These are phyloP conservation scores for Auriscalpium orientale DNA, from an alignment of 768 basidiomycete genomes.

Conservation along the genomic window DNA sequence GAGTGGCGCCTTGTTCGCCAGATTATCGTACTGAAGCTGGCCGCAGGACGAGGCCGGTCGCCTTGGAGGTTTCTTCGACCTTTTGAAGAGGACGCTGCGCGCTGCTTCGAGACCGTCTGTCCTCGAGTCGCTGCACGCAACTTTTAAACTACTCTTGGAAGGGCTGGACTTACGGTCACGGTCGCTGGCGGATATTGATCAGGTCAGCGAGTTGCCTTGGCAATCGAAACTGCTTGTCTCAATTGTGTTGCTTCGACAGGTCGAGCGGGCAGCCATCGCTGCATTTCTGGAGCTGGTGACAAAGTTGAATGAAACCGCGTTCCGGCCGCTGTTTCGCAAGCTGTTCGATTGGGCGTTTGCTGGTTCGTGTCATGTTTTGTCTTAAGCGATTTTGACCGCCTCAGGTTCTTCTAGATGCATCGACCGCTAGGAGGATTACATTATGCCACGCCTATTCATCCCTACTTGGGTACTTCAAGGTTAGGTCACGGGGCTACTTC, in stretches of 20 bases:
- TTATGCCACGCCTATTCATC: conserved; percentile 70
- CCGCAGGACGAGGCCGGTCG: not conserved
- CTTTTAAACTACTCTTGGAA: conserved; percentile 14
- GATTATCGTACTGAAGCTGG: not conserved
- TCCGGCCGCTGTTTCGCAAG: conserved; percentile 86
- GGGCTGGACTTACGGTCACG: conserved; percentile 11
- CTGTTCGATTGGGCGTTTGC: conserved; percentile 94
- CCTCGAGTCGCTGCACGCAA: conserved; percentile 9
- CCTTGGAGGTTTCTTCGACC: conserved; percentile 10
- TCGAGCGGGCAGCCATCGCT: conserved; percentile 45
- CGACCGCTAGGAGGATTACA: conserved; percentile 47
- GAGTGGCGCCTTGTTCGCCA: conserved; percentile 21
- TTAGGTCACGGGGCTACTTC: conserved; percentile 21
- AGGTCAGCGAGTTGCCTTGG: conserved; percentile 19
- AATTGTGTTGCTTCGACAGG: conserved; percentile 27
- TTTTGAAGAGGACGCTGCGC: conserved; percentile 11
- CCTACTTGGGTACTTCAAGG: conserved; percentile 86
- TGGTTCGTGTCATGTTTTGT: conserved; percentile 35
- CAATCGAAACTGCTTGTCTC: not conserved
- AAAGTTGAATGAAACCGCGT: conserved; percentile 87
- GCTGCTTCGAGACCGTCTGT: conserved; percentile 5
- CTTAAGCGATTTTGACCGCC: not conserved
- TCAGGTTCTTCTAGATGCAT: conserved; percentile 18
- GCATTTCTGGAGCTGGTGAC: conserved; percentile 87
- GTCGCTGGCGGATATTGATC: conserved; percentile 1